Evolutionary conservation across 2,329 filamentous ascomycete genomes (phyloP), one percentile per base, ranked within the genome.

Genomic region (Tolypocladium tropicale): DNA sequence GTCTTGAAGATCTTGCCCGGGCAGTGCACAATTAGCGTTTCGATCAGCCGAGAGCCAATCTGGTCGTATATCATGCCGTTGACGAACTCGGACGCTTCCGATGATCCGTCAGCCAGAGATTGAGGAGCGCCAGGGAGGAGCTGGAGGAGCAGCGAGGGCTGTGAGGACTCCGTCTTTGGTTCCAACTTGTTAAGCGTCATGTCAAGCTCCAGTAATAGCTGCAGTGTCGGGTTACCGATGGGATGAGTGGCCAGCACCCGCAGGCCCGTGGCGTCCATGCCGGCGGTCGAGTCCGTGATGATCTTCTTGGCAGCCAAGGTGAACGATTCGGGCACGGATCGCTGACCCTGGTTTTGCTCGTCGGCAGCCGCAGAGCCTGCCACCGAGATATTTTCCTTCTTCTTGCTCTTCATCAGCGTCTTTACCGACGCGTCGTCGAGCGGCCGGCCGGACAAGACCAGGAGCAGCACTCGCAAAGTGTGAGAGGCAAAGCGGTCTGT

Each of bases 401-500:
- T 92, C 72, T 90, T 92, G 77, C 93, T 96, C 68, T 93, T 89
- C 51, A 96, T 73, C n/a, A 95, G 74, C 1, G 85, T 85, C 68
- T 85, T 86, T 28, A 81, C 84, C 0, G 85, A 80, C 0, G 80
- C 74, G 56, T 87, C 83, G 57, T 90, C 84, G 6, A 96, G 75
- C 0, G 92, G 86, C 58, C 89, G 81, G 7, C 94, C 94, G 0
- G 93, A 89, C 6, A 99, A 77, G 1, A 97, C 85, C 4, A 96
- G 76, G 1, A 99, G 77, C 10, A 99, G 78, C 0, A 96, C 89
- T 52, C 94, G 84, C 48, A 99, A 78, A 0, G 90, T 88, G 67
- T 99, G 94, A 0, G 94, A 97, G 6, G 91, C 94, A 67, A 95
- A 97, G 52, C 75, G 74, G 68, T 97, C 90, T 1, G 90, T 95